Evolutionary conservation across 1,284 basidiomycete genomes (phyloP).

Genomic region (Hemileia vastatrix): DNA sequence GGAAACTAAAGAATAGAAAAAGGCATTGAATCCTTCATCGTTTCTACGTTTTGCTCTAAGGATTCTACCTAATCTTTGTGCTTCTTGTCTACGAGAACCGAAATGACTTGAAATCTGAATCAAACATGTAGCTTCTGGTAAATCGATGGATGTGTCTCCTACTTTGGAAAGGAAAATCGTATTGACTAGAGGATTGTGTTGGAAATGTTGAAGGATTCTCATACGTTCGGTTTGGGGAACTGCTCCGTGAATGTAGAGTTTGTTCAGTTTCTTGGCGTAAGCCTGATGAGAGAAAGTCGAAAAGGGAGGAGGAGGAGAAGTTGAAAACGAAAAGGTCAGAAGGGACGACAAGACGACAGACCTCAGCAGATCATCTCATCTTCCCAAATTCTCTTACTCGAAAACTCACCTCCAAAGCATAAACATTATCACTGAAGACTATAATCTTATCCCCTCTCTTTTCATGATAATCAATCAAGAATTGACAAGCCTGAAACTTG

Average conservation of each 20-base stretch:
- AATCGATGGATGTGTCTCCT: constrained; percentile 43
- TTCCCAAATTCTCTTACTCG: neutral
- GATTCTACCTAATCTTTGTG: constrained; percentile 41
- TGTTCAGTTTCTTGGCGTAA: constrained; percentile 42
- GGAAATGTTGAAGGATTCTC: constrained; percentile 43
- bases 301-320: neutral
- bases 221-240: constrained; percentile 42
- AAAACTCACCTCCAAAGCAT: constrained; percentile 31
- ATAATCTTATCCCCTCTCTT: constrained; percentile 45
- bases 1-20: constrained; percentile 42
- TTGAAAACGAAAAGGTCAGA: neutral
- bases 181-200: constrained; percentile 43
- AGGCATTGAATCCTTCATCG: constrained; percentile 44
- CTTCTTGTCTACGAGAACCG: constrained; percentile 42
- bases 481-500: constrained; percentile 44
- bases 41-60: constrained; percentile 42
- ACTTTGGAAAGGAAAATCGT: constrained; percentile 45
- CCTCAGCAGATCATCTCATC: neutral
- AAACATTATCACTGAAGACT: constrained; percentile 44
- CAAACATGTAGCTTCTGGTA: constrained; percentile 43
- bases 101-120: constrained; percentile 44
- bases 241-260: constrained; percentile 42
- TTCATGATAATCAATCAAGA: constrained; percentile 44
- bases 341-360: too few relatives aligned
- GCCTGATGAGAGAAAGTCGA: constrained; percentile 23